A percentile compares a stretch with the other conserved stretches of the same genome.
Evolutionary conservation across 2,329 filamentous ascomycete genomes (phyloP).

Genomic region (Colletotrichum sp.): DNA sequence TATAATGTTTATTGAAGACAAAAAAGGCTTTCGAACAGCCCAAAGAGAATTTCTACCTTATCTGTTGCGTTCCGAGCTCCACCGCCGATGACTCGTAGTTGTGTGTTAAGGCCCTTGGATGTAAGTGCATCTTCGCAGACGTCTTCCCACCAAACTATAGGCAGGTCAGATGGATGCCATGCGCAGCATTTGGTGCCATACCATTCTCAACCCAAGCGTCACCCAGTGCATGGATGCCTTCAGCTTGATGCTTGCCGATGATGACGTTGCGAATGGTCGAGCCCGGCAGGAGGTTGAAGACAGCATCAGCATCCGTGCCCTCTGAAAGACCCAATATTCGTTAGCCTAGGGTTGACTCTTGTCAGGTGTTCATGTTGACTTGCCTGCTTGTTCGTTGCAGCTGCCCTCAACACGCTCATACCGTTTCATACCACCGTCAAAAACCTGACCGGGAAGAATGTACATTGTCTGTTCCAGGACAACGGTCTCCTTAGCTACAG

Average conservation of each 20-base stretch:
- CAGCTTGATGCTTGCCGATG: constrained; percentile 39
- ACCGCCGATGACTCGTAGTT: constrained; percentile 31
- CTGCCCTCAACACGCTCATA: constrained; percentile 43
- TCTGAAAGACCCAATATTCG: constrained; percentile 26
- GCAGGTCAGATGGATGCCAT: neutral
- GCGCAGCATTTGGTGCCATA: neutral
- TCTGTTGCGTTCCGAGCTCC: constrained; percentile 32
- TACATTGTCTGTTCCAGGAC: constrained; percentile 33
- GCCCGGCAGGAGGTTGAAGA: constrained; percentile 41
- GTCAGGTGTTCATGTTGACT: neutral
- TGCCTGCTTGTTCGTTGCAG: constrained; percentile 45
- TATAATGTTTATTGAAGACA: neutral
- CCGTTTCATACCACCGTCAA: constrained; percentile 39
- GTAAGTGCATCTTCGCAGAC: constrained; percentile 33
- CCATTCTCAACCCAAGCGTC: constrained; percentile 36
- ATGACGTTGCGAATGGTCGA: constrained; percentile 43
- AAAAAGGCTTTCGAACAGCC: neutral
- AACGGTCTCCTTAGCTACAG: constrained; percentile 30
- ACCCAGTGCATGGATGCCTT: constrained; percentile 34
- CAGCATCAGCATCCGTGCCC: constrained; percentile 43
- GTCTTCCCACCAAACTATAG: constrained; percentile 33
- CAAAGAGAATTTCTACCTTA: constrained; percentile 20
- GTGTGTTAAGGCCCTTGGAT: constrained; percentile 32
- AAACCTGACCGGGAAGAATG: constrained; percentile 33
- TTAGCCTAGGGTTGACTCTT: neutral